Evolutionary conservation across 768 basidiomycete species (phyloP).

Genomic region (Megacollybia marginata): DNA sequence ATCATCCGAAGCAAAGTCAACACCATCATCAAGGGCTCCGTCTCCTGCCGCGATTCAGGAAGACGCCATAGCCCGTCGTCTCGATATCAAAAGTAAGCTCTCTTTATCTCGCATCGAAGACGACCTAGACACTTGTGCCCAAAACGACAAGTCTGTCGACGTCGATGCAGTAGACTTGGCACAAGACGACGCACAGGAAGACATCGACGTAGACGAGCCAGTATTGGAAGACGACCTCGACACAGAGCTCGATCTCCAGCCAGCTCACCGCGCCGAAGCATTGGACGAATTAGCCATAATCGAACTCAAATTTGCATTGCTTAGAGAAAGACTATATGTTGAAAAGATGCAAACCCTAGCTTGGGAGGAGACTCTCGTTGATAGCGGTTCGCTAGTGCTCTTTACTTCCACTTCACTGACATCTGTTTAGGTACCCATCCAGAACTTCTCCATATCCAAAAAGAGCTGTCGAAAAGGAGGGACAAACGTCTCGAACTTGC

Average conservation of each 20-base stretch:
- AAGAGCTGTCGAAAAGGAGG: slow-evolving; percentile 68
- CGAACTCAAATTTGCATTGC: slow-evolving; percentile 85
- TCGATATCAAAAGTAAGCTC: not conserved
- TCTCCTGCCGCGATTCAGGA: slow-evolving; percentile 1
- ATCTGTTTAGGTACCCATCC: slow-evolving; percentile 66
- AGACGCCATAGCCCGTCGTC: not conserved
- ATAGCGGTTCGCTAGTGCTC: slow-evolving; percentile 49
- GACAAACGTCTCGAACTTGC: slow-evolving; percentile 81
- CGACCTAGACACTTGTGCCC: not conserved
- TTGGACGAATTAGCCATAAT: slow-evolving; percentile 83
- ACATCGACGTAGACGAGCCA: not conserved
- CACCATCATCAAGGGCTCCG: slow-evolving; percentile 2
- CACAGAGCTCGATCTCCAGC: slow-evolving; percentile 53
- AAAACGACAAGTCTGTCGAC: not conserved
- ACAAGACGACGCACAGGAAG: not conserved
- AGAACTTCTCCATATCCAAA: slow-evolving; percentile 75
- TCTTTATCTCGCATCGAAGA: not conserved
- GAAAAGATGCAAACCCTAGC: slow-evolving; percentile 91
- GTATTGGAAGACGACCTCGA: slow-evolving; percentile 7
- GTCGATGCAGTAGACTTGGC: slow-evolving; percentile 12
- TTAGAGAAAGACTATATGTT: slow-evolving; percentile 83
- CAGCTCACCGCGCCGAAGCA: slow-evolving; percentile 79
- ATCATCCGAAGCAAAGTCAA: not conserved
- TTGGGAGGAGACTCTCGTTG: slow-evolving; percentile 79
- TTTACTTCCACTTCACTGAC: not conserved